Base-by-base conservation (phyloP, 2,329 filamentous ascomycete genomes). In the Penicillium sp. region DNA sequence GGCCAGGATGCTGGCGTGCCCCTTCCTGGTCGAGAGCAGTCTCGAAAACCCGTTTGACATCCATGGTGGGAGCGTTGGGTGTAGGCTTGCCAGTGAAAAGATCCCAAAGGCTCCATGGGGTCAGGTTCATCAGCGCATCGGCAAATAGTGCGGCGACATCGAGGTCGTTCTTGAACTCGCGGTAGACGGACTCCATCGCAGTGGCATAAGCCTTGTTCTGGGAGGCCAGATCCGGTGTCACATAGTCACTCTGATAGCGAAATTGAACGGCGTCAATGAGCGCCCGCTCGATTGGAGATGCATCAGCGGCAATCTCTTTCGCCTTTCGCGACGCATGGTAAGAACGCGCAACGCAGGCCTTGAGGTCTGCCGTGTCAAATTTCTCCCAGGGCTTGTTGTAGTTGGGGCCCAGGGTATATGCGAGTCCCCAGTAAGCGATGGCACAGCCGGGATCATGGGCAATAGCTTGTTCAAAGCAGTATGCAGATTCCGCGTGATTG, bases 401-500 rank as follows among this genome's bases (percentile, higher is more conserved):
- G 46, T 76, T 75, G 2, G 73, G 72, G 3, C 73, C 73, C 2
- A 72, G 56, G 2, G 71, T 66, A 48, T 72, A 76, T 2, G 73
- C 70, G 4, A 74, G 54, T 0, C 73, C 74, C 72, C 72, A 77
- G 41, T 73, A 67, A 2, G 67, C 71, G 60, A 76, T 70, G 2
- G 64, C 63, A 43, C 69, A 74, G 2, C 56, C 33, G 0, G 64
- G 54, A 43, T 77, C 73, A 33, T 67, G 57, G 1, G 48, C 43
- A 11, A 71, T 67, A 2, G 71, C 70, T 16, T 62, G 58, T 34
- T 69, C 58, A 36, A 76, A 76, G 48, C 73, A 76, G 21, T 47
- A 13, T 67, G 73, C 75, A 0, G 83, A 77, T 59, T 88, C 85
- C 50, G 84, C 81, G 56, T 88, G 84, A 57, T 89, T 87, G 69